Base-by-base conservation (phyloP, 129 eudicot genomes). In the Flaveria ramosissima region DNA sequence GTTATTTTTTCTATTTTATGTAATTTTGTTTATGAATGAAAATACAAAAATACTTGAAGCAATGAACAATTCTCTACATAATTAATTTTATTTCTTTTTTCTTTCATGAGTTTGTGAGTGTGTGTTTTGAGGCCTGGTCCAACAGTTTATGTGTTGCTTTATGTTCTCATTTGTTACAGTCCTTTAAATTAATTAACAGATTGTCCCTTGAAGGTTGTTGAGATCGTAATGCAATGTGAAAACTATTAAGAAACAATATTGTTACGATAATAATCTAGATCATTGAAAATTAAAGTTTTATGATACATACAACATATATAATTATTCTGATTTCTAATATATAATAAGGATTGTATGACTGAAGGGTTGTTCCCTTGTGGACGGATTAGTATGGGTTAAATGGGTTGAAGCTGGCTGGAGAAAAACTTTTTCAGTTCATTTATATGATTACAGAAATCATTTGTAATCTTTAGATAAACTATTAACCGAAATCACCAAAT, bases 141-240 rank as follows among this genome's bases (percentile, higher is more conserved):
- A 0, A 30, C 5, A 30, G 36, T 30, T 30, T 30, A 30, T 30
- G 36, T 30, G 36, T 30, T 30, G 6, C 36, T 30, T 30, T 4
- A 3, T 30, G 36, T 3, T 3, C 36, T 30, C 36, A 3, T 30
- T 30, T 30, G 36, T 30, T 30, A 30, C 0, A 3, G 36, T 30
- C 36, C 36, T 30, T 4, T 4, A 30, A 30, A 30, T 30, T 30
- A 30, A n/a, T 62, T 21, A 15, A 51, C 55, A 41, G 53, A 46
- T 3, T 69, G n/a, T 77, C 41, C 16, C 6, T 56, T 83, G 72
- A 57, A 90, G 92, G 20, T 65, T 57, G 79, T n/a, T n/a, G 73
- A 73, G 17, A 85, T 43, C 57, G 51, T 65, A 43, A 88, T 85
- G 71, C 36, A 30, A n/a, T n/a, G 0, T 56, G 15, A 56, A 56